Percentiles rank a stretch among this genome's conserved stretches.
phyloP scores from a whole-genome alignment of 257 asterid species.

The Dorcoceras hygrometricum region DNA sequence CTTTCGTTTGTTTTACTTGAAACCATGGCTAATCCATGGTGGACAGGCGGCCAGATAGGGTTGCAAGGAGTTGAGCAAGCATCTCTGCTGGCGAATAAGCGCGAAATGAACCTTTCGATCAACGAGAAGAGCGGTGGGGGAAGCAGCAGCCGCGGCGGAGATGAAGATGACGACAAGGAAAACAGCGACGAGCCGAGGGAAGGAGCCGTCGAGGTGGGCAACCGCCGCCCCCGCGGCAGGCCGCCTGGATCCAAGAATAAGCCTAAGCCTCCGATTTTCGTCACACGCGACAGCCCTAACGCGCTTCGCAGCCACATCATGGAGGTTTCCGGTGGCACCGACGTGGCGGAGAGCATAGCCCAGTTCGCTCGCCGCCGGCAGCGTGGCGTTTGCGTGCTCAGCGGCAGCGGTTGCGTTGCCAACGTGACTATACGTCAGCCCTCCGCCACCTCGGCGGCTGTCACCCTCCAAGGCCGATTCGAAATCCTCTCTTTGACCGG shows the following conservation, averaged over 20 bases:
- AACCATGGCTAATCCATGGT: not conserved
- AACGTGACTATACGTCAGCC: conserved; percentile 15
- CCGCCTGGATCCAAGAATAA: conserved; percentile 13
- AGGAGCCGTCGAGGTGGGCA: not conserved
- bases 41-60: conserved; percentile 1
- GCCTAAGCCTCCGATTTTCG: not conserved
- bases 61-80: not conserved
- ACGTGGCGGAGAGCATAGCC: conserved; percentile 6
- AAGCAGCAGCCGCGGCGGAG: conserved; percentile 3
- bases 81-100: not conserved
- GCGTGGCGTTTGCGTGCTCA: conserved; percentile 4
- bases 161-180: not conserved
- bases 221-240: conserved; percentile 5
- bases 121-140: conserved; percentile 1
- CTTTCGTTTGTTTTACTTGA: too few species aligned
- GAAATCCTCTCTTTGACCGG: conserved; percentile 4
- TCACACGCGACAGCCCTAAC: conserved; percentile 8
- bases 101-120: not conserved
- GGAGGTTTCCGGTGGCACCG: not conserved
- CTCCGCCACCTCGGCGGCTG: not conserved
- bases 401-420: not conserved
- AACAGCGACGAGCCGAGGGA: not conserved
- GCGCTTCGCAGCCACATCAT: conserved; percentile 11
- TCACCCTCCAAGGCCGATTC: not conserved
- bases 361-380: not conserved